phyloP scores from a whole-genome alignment of 2,329 filamentous ascomycete genomes.

The Coniochaeta sp. region DNA sequence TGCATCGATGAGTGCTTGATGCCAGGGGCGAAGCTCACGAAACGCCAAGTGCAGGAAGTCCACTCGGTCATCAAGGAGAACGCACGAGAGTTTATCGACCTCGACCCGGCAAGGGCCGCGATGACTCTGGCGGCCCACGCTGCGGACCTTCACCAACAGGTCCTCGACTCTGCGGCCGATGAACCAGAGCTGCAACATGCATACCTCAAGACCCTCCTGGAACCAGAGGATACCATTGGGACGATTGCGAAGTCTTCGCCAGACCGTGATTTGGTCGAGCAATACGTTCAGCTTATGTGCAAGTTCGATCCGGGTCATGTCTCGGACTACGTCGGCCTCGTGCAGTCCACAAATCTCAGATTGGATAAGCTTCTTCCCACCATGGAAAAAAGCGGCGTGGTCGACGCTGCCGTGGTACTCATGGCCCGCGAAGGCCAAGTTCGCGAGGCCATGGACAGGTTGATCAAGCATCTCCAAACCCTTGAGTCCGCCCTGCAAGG shows the following conservation, averaged over 20 bases:
- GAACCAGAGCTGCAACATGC: conserved; percentile 60
- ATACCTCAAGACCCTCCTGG: conserved; percentile 73
- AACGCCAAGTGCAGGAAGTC: conserved; percentile 68
- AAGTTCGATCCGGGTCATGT: conserved; percentile 75
- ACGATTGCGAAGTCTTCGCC: conserved; percentile 12
- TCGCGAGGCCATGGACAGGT: conserved; percentile 72
- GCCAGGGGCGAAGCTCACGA: conserved; percentile 52
- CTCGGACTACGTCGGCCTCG: conserved; percentile 70
- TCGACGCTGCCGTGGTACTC: conserved; percentile 87
- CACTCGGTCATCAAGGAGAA: conserved; percentile 59
- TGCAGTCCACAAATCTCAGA: conserved; percentile 71
- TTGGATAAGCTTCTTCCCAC: conserved; percentile 76
- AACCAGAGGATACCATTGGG: conserved; percentile 37
- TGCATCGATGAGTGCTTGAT: conserved; percentile 72
- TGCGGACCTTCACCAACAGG: conserved; percentile 56
- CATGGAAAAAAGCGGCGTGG: conserved; percentile 82
- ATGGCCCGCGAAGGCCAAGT: conserved; percentile 85
- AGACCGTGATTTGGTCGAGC: conserved; percentile 63
- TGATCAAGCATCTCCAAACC: conserved; percentile 73
- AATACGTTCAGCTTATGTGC: conserved; percentile 89
- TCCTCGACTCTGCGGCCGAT: conserved; percentile 56
- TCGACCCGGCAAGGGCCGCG: conserved; percentile 61
- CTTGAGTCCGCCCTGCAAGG: conserved; percentile 73
- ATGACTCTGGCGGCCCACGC: conserved; percentile 55
- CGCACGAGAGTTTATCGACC: conserved; percentile 57